Base-by-base conservation (phyloP, 2,329 filamentous ascomycete species). In the Chaetomium sp. region DNA sequence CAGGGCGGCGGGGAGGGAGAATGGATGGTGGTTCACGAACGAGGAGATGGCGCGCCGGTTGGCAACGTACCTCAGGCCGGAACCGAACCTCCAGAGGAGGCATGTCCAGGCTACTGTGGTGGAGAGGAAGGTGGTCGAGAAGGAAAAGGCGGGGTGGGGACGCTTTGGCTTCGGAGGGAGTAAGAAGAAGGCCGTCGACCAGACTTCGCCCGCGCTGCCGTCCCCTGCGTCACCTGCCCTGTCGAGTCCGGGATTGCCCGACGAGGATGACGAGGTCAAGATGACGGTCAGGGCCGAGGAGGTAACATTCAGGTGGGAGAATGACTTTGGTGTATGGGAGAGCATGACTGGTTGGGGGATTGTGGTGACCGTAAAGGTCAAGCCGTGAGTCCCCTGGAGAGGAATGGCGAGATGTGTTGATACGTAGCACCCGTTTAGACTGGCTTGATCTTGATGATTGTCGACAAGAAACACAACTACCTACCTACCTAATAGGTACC, bases 301-400 rank as follows among this genome's bases (percentile, higher is more conserved):
- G 67, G 77, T 83, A 1, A 80, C 81, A 0, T 85, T 86, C 63
- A 72, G 83, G n/a, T 72, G 71, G 54, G 78, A 84, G 72, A 85
- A 82, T 25, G 80, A 79, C 16, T 75, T 85, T 70, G 83, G 83
- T 0, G 72, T 86, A 1, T 82, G 79, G 78, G 82, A 85, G 70
- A 82, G 80, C 35, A 74, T 75, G 66, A 78, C 76, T 1, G 83
- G 83, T 2, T 85, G 79, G 76, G 83, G 78, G 0, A 74, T 86
- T 33, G 79, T 84, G 16, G 75, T 83, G 1, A 74, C 72, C 0
- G 74, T 85, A 3, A 67, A 45, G 57, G 38, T 69, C 25, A 59
- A 50, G 38, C 33, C 19, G 19, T 62, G 56, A 62, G 4, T 12
- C 19, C 38, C 35, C 38, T 16, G n/a, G 38, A n/a, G 38, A 35